Evolutionary conservation across 306 rosid genomes (phyloP), one percentile per base, ranked within the genome.

Genomic region (Lathyrus sativus): DNA sequence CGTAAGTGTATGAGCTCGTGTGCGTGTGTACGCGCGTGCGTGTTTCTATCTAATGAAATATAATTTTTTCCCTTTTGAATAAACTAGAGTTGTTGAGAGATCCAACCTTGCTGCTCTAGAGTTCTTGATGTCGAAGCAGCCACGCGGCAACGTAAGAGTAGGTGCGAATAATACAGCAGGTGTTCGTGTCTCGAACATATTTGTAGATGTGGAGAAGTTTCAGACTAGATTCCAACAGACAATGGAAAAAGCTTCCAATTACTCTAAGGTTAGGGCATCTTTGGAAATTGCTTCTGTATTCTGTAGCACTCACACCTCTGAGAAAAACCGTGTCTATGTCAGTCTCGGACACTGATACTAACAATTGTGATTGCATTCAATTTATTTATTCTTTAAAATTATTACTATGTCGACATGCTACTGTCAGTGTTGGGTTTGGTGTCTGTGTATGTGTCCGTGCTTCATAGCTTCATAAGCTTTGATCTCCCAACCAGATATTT

Each of bases 41-140:
- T 26, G 29, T 26, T 57, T 42, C 19, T 17, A 51, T 57, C 19
- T 74, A 7, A 15, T 45, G 6, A 58, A 51, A 29, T 11, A 38
- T 10, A 38, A 44, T 43, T 59, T 73, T 61, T 71, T 61, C 62
- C 19, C 12, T 70, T 28, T 68, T 69, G 74, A 59, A 35, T 18
- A 72, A 55, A 12, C 19, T 61, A 91, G 96, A 75, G 22, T 76
- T 42, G 98, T 92, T 67, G 93, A 83, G 78, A 88, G 90, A 81
- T 85, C 93, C 67, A 79, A 90, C 80, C 87, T 91, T 9, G 96
- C 98, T 71, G 96, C 96, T 67, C 75, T 92, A 42, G 98, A 92
- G 72, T 92, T 88, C 75, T 83, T 92, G 70, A 92, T 92, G 98
- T 88, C 96, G 4, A 92, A 90, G 85, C 93, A 92, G 74, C 96